phyloP scores from a whole-genome alignment of 345 rosid species.

The Eutrema yunnanense region DNA sequence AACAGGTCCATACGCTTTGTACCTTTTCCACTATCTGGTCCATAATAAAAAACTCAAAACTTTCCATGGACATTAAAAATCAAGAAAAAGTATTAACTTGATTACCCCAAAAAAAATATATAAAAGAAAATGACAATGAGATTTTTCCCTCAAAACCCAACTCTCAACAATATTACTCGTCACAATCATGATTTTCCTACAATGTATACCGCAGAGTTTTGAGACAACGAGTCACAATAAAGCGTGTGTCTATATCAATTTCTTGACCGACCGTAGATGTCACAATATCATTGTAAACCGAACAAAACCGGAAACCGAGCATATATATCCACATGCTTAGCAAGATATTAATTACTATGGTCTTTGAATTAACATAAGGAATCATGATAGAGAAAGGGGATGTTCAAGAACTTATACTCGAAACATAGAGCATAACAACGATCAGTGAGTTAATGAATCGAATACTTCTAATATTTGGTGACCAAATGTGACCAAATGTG shows the following conservation, averaged over 20 bases:
- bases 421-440: too few species aligned
- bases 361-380: not conserved
- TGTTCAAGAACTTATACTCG: not conserved
- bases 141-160: constrained; percentile 10
- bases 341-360: not conserved
- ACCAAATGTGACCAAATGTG: too few species aligned
- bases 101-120: not conserved
- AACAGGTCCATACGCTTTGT: constrained; percentile 18
- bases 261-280: constrained; percentile 20
- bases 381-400: not conserved
- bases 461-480: too few species aligned
- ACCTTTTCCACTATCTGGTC: constrained; percentile 14
- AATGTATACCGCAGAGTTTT: not conserved
- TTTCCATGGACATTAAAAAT: constrained; percentile 1
- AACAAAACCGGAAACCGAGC: not conserved
- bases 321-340: not conserved
- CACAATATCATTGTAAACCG: not conserved
- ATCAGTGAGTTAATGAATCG: too few species aligned
- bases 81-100: not conserved
- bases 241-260: not conserved
- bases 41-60: constrained; percentile 8
- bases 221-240: constrained; percentile 9
- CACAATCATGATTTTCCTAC: constrained; percentile 5
- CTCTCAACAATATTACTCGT: not conserved
- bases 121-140: not conserved